Evolutionary conservation across 768 basidiomycete species (phyloP), one percentile per base, ranked within the genome.

Genomic region (Sporobolomyces roseus): DNA sequence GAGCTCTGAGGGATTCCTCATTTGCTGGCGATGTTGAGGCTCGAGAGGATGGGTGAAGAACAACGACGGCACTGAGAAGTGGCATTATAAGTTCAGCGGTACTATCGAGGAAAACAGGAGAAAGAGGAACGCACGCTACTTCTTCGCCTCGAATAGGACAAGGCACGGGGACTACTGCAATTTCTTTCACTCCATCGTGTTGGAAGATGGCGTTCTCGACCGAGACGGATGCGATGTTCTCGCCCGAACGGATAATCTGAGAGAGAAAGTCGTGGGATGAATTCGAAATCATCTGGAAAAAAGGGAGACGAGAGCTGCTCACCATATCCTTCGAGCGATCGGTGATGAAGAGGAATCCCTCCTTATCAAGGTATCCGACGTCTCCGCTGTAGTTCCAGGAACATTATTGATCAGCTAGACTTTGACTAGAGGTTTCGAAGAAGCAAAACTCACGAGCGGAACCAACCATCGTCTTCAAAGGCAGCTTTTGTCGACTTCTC

Each of bases 381-480:
- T 76, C 75, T 2, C 75, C 75, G 0, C 68, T 73, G 58, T 32
- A 2, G 1, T 4, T 19, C 29, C 12, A 29, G 36, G 35, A 54
- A 23, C 16, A 41, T 10, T 4, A 10, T 50, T 14, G 4, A 50
- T 41, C 29, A 59, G 49, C 7, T 9, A 4, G 10, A n/a, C 9
- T 50, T 35, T 4, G 49, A 32, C 33, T 17, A 14, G 23, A 41
- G 5, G 13, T 7, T 9, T 29, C 25, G 33, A 13, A 46, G 25
- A 33, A 21, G 16, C 12, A 13, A 4, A 2, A 71, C 70, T 51
- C 48, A 71, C 46, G 80, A 78, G 68, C 76, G 76, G 77, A 81
- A 81, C 80, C 80, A 81, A 32, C 80, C 80, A 53, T 81, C 80
- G n/a, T 61, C 35, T 16, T 77, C 78, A 46, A 77, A 71, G 10